Conservation (phyloP, 129 eudicot species). For the Flaveria brownii region DNA sequence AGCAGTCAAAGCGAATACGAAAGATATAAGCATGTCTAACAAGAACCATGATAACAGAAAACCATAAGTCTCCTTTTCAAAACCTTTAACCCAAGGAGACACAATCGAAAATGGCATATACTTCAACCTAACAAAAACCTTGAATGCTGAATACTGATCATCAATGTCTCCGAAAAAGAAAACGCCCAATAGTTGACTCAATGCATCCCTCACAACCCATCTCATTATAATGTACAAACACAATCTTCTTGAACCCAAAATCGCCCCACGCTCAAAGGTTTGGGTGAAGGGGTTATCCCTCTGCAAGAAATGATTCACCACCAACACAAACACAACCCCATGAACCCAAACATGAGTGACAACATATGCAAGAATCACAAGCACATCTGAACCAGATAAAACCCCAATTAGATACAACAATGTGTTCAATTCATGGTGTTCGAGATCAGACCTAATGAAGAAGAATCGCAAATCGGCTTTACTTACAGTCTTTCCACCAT, state of each 20-base stretch:
- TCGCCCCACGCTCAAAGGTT: conserved; percentile 57
- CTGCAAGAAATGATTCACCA: conserved; percentile 56
- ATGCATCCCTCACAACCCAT: conserved; percentile 74
- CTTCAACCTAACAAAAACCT: conserved; percentile 77
- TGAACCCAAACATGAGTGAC: conserved; percentile 65
- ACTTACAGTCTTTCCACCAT: conserved; percentile 25
- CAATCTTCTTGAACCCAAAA: conserved; percentile 59
- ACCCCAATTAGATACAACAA: conserved; percentile 47
- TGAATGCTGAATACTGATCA: conserved; percentile 69
- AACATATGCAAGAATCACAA: conserved; percentile 55
- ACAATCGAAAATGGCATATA: conserved; percentile 75
- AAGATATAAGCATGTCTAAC: conserved; percentile 55
- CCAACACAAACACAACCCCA: conserved; percentile 66
- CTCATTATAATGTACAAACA: conserved; percentile 56
- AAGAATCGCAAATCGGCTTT: conserved; percentile 49
- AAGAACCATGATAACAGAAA: conserved; percentile 64
- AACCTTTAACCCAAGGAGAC: conserved; percentile 62
- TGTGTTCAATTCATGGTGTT: conserved; percentile 53
- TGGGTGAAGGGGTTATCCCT: conserved; percentile 39
- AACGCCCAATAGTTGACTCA: conserved; percentile 64
- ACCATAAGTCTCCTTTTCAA: conserved; percentile 55
- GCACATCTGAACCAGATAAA: conserved; percentile 58
- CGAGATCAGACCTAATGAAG: conserved; percentile 53
- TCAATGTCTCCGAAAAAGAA: conserved; percentile 71
- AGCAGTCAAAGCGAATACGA: conserved; percentile 65